Conservation (phyloP, 2,329 filamentous ascomycete genomes). For the Verticillium isaacii region DNA sequence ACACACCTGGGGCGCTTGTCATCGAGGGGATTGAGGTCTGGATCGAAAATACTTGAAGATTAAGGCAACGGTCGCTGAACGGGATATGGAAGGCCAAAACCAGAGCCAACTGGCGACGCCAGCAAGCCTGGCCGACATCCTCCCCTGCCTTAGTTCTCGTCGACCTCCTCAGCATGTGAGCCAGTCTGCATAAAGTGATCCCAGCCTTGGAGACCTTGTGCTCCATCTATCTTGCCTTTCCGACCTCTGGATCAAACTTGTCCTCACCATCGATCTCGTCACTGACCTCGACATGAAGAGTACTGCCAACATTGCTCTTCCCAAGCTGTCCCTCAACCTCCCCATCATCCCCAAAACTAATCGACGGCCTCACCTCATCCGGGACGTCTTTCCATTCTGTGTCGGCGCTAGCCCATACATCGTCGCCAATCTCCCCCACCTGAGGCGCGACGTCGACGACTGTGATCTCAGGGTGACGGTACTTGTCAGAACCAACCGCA, state of each 20-base stretch:
- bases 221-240: slow-evolving; percentile 15
- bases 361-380: slow-evolving; percentile 6
- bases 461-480: slow-evolving; percentile 33
- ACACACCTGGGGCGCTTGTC: no score
- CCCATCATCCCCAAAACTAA: slow-evolving; percentile 14
- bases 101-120: no score
- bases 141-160: neutral
- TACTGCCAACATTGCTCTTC: slow-evolving; percentile 19
- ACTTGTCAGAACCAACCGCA: slow-evolving; percentile 20
- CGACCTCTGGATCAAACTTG: neutral
- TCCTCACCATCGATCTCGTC: slow-evolving; percentile 8
- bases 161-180: neutral
- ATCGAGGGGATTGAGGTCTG: no score
- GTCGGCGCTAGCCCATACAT: neutral
- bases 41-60: no score
- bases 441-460: slow-evolving; percentile 18
- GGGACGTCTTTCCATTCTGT: slow-evolving; percentile 8
- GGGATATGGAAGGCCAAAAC: no score
- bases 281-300: slow-evolving; percentile 22
- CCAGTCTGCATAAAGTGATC: neutral
- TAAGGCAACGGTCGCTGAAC: no score
- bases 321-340: slow-evolving; percentile 17
- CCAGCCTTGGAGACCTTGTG: slow-evolving; percentile 9
- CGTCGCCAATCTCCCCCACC: slow-evolving; percentile 11
- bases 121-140: no score